Evolutionary conservation across 768 basidiomycete species (phyloP), one percentile per base, ranked within the genome.

Genomic region (Phallus indusiatus): DNA sequence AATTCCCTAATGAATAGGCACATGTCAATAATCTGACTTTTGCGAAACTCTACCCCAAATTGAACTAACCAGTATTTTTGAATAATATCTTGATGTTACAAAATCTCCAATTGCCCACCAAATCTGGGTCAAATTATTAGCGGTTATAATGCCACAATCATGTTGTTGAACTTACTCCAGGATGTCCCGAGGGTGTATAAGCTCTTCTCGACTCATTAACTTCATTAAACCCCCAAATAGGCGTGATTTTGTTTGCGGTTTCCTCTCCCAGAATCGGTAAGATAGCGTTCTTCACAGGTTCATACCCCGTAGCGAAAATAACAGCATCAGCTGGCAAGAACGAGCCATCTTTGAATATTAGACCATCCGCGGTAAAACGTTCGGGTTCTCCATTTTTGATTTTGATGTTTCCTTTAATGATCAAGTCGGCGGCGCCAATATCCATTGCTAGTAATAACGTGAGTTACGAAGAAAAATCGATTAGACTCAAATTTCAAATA

Each of bases 141-240:
- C 2, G 1, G 4, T 28, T 35, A 33, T 50, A 2, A 28, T 3
- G 7, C 28, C 28, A 28, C 28, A 28, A 28, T 7, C 2, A 28
- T 3, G 28, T 28, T 28, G 28, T 28, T 28, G 28, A 28, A 56
- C 55, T 56, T 17, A 56, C 55, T 28, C 74, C 76, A 22, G 75
- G 76, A 62, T 76, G 73, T 1, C 77, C 77, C 2, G 73, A 70
- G 5, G 74, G 75, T 11, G 73, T 68, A 58, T 73, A 82, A 16
- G 68, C 66, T 0, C 79, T 79, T 18, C 76, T 72, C 21, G 82
- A 63, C 65, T 88, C 84, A 1, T 84, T 83, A 69, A 90, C 83
- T 46, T 73, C 69, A 67, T 85, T 77, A 59, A 88, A 64, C 35
- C 86, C 81, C 87, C 85, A 82, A 14, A 86, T 68, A 18, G 76